Evolutionary conservation across 345 rosid genomes (phyloP).

Genomic region (Bruguiera gymnorhiza): DNA sequence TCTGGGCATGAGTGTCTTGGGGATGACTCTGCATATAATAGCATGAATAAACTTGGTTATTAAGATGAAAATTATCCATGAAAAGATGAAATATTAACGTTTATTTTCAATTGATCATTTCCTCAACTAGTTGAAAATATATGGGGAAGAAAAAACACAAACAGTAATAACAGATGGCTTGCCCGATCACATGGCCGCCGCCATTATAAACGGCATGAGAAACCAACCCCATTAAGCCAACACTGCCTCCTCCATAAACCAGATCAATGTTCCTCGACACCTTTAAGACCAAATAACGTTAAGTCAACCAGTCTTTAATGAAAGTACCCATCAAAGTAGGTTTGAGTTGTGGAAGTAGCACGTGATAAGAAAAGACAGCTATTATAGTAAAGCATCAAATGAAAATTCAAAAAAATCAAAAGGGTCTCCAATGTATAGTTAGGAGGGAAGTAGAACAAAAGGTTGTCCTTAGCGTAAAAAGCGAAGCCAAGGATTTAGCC

Average conservation of each 20-base stretch:
- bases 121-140: not conserved
- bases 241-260: constrained; percentile 94
- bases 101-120: not conserved
- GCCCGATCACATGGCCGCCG: constrained; percentile 93
- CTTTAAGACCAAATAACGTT: constrained; percentile 21
- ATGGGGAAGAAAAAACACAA: not conserved
- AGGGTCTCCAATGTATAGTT: not conserved
- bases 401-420: not conserved
- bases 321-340: not conserved
- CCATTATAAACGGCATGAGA: constrained; percentile 81
- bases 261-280: constrained; percentile 83
- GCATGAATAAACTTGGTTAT: constrained; percentile 29
- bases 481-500: too few species aligned
- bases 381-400: not conserved
- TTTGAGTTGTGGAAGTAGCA: not conserved
- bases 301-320: not conserved
- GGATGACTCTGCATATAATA: constrained; percentile 29
- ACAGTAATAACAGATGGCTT: not conserved
- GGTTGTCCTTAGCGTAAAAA: too few species aligned
- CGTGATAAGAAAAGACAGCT: not conserved
- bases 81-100: constrained; percentile 8
- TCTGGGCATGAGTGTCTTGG: constrained; percentile 35
- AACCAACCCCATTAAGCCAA: constrained; percentile 86
- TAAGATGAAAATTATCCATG: not conserved
- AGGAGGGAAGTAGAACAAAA: not conserved